Evolutionary conservation across 2,329 filamentous ascomycete genomes (phyloP), one percentile per base, ranked within the genome.

Genomic region (Colletotrichum sp.): DNA sequence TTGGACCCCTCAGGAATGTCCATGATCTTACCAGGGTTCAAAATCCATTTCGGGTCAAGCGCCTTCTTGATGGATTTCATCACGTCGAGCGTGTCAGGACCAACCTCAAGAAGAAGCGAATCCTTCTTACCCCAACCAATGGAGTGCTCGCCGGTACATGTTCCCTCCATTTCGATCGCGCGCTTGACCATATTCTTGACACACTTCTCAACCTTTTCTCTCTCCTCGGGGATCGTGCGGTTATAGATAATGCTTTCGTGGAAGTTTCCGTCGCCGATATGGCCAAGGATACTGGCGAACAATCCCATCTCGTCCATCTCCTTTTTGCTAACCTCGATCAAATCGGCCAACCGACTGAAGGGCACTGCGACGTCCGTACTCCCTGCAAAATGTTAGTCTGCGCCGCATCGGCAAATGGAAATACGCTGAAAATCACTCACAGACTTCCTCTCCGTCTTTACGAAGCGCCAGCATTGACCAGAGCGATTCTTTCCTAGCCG

Each of bases 251-350:
- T 97, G 82, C 94, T 95, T 83, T 96, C 93, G 83, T 98, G 96
- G 87, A 98, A 98, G 84, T 98, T 98, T 49, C 96, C 96, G 82
- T 98, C 96, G 15, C 96, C 96, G 72, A 98, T 94, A 81, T 98
- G 96, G 5, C 96, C 96, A 6, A 98, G 88, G 32, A 98, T 95
- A 80, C 94, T 96, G 2, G 95, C 95, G 82, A 98, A 98, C 3
- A 98, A 86, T 0, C 95, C 95, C 13, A 98, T 88, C 15, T 95
- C 92, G 81, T 96, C 94, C 90, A 98, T 93, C 81, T 98, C 95
- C 82, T 95, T 94, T 87, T 98, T 98, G 77, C 95, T 96, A 59
- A 95, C 89, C 83, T 98, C 96, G 87, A 90, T 89, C 74, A 96
- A 94, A 78, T 95, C 93, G 1, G 94, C 92, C 6, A 96, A 86